These are phyloP conservation scores for Akanthomyces dipterigenus DNA, from an alignment of 2,329 filamentous ascomycete species.

Conservation along the genomic window DNA sequence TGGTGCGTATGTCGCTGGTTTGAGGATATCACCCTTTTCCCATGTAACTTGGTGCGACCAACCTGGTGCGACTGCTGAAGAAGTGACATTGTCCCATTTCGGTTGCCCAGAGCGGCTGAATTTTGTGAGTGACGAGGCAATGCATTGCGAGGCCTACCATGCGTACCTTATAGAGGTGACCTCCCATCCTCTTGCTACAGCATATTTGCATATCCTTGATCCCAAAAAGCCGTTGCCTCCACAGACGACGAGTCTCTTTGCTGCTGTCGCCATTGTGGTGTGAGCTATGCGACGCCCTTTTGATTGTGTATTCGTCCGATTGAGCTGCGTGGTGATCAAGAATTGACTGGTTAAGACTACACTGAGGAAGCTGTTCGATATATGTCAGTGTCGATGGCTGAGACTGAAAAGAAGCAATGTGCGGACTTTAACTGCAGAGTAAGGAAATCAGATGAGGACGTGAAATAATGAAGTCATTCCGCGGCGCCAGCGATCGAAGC, in stretches of 20 bases:
- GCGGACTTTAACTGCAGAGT: background rate
- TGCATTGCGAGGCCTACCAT: background rate
- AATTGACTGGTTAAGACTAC: background rate
- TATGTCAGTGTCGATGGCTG: background rate
- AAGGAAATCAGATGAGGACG: conserved; percentile 5
- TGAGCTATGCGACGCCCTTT: background rate
- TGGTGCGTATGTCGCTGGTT: conserved; percentile 69
- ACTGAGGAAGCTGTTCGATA: background rate
- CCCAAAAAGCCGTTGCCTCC: conserved; percentile 92
- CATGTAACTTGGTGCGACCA: conserved; percentile 83
- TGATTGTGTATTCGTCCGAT: background rate
- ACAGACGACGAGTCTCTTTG: conserved; percentile 80
- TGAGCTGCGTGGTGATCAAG: conserved; percentile 14
- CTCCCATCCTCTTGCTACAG: conserved; percentile 78
- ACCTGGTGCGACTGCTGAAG: conserved; percentile 59
- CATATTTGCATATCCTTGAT: conserved; percentile 83
- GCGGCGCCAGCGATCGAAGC: conserved; percentile 5
- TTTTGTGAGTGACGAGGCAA: background rate
- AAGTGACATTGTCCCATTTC: conserved; percentile 73
- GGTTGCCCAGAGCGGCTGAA: conserved; percentile 82
- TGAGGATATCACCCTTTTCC: conserved; percentile 82
- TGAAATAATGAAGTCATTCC: conserved; percentile 10
- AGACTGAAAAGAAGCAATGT: background rate
- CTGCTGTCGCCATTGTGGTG: conserved; percentile 42
- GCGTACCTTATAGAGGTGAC: conserved; percentile 84